Conservation (phyloP, 129 eudicot species). For the Logfia minima region DNA sequence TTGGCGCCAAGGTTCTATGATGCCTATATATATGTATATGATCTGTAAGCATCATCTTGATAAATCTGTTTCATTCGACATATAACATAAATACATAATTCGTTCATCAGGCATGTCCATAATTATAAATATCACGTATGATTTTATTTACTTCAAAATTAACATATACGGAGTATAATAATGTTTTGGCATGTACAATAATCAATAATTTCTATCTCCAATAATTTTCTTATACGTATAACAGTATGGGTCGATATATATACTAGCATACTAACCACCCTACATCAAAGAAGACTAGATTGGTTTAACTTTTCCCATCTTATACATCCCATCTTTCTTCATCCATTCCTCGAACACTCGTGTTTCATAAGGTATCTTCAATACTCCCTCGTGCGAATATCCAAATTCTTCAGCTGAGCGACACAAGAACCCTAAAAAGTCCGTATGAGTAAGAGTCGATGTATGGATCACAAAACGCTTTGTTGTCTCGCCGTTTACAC, state of each 20-base stretch:
- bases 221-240: neutral
- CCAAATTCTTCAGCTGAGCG: conserved; percentile 62
- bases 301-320: conserved; percentile 35
- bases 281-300: neutral
- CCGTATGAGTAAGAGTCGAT: conserved; percentile 40
- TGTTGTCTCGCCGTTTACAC: conserved; percentile 35
- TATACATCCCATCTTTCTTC: conserved; percentile 36
- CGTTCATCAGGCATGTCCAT: too few species aligned
- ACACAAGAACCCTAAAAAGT: conserved; percentile 45
- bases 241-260: neutral
- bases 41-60: too few species aligned
- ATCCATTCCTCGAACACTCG: conserved; percentile 51
- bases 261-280: neutral
- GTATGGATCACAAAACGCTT: conserved; percentile 50
- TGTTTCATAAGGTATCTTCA: conserved; percentile 53
- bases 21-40: too few species aligned
- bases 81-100: too few species aligned
- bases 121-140: too few species aligned
- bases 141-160: too few species aligned
- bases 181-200: neutral
- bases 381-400: conserved; percentile 44
- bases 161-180: too few species aligned
- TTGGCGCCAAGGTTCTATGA: too few species aligned
- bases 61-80: too few species aligned
- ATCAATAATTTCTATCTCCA: neutral